These are phyloP conservation scores for Corymbia maculata DNA, from an alignment of 345 rosid species.

Conservation along the genomic window DNA sequence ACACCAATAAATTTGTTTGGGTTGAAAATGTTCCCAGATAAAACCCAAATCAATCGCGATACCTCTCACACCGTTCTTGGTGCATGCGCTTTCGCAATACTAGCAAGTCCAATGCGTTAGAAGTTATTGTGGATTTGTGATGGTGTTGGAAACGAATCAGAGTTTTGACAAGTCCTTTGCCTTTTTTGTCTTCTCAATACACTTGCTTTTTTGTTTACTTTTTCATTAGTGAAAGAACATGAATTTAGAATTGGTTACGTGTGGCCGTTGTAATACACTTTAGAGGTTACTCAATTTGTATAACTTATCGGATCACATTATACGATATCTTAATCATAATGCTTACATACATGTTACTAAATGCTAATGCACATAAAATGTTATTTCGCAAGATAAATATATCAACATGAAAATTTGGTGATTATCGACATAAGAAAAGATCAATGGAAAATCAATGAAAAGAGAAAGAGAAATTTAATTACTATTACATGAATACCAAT, in stretches of 20 bases:
- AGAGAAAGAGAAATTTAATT: neutral
- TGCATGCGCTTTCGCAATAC: fast-evolving
- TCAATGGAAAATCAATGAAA: neutral
- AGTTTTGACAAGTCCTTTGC: too few relatives aligned
- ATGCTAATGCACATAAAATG: neutral
- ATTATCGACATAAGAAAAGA: neutral
- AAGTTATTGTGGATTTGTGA: neutral
- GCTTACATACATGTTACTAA: neutral
- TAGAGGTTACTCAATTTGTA: neutral
- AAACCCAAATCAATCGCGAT: neutral
- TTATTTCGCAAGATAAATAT: too few relatives aligned
- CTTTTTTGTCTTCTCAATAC: neutral
- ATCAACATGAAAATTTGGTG: neutral
- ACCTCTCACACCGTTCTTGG: fast-evolving
- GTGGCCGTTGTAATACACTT: neutral
- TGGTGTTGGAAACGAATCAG: neutral
- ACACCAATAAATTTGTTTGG: neutral
- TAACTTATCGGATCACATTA: neutral
- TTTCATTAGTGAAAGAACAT: neutral
- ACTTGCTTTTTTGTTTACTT: neutral
- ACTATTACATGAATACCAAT: too few relatives aligned
- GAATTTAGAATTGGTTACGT: neutral
- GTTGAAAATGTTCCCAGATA: neutral
- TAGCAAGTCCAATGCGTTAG: neutral
- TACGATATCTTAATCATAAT: too few relatives aligned